Evolutionary conservation across 2,329 filamentous ascomycete species (phyloP).

Genomic region (Verticillium dahliae): DNA sequence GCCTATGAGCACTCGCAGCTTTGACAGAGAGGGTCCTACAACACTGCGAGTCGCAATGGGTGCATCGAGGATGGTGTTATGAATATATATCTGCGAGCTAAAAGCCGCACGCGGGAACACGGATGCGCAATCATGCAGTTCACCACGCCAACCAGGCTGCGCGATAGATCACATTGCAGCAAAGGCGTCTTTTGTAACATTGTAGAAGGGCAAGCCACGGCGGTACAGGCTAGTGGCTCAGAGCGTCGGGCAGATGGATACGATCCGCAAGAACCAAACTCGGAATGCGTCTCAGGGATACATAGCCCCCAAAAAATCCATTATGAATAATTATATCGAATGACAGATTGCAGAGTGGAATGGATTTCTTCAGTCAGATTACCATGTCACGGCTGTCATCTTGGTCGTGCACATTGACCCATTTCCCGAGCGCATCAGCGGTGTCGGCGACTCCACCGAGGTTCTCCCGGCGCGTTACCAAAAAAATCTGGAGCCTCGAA

Average conservation of each 20-base stretch:
- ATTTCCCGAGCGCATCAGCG: neutral
- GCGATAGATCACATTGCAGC: neutral
- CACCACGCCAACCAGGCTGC: too few relatives aligned
- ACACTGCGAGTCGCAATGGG: neutral
- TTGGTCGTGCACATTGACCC: neutral
- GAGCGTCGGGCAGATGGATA: neutral
- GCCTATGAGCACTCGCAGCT: neutral
- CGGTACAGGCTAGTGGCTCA: neutral
- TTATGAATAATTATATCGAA: too few relatives aligned
- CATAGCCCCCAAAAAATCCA: too few relatives aligned
- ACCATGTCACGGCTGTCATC: neutral
- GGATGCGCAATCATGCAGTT: neutral
- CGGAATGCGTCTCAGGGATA: too few relatives aligned
- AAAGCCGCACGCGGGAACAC: neutral
- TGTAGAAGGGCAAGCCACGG: neutral
- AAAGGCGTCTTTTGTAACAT: neutral
- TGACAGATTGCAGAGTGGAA: too few relatives aligned
- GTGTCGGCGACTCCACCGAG: conserved; percentile 16
- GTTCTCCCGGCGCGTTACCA: conserved; percentile 25
- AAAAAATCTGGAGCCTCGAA: conserved; percentile 19
- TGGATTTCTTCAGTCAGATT: too few relatives aligned
- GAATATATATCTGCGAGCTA: neutral
- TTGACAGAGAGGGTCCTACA: too few relatives aligned
- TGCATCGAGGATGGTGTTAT: neutral
- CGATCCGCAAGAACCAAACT: neutral